Percentiles rank a stretch among this genome's conserved stretches.
Evolutionary conservation across 2,329 filamentous ascomycete genomes (phyloP).

Genomic region (Fusarium acutatum): DNA sequence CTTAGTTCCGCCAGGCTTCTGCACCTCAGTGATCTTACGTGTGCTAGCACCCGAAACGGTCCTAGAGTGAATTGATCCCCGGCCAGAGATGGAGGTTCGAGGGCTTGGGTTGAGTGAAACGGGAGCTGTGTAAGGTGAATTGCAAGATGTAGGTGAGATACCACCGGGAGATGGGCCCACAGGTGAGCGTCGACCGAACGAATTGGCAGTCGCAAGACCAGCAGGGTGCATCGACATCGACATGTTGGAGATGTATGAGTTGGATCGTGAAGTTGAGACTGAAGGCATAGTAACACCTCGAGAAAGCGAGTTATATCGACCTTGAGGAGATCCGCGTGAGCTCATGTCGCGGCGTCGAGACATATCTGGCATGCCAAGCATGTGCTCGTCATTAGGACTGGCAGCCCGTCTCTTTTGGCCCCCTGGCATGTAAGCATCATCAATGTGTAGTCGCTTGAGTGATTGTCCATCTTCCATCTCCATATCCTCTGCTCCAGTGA

Average conservation of each 20-base stretch:
- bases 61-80: constrained; percentile 54
- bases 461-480: constrained; percentile 61
- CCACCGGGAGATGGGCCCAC: constrained; percentile 57
- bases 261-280: constrained; percentile 53
- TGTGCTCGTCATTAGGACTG: constrained; percentile 61
- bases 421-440: constrained; percentile 52
- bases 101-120: constrained; percentile 61
- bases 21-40: constrained; percentile 60
- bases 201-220: constrained; percentile 54
- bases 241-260: constrained; percentile 58
- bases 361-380: constrained; percentile 53
- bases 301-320: constrained; percentile 57
- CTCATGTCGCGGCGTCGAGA: constrained; percentile 58
- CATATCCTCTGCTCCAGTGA: constrained; percentile 51
- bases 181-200: constrained; percentile 58
- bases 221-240: constrained; percentile 50
- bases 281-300: constrained; percentile 56
- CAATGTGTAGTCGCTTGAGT: constrained; percentile 61
- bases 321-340: constrained; percentile 62
- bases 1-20: constrained; percentile 57
- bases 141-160: constrained; percentile 59
- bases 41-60: constrained; percentile 60
- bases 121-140: constrained; percentile 60
- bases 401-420: constrained; percentile 66
- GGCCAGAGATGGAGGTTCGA: constrained; percentile 53